Evolutionary conservation across 257 asterid genomes (phyloP).

Genomic region (Eucommia ulmoides): DNA sequence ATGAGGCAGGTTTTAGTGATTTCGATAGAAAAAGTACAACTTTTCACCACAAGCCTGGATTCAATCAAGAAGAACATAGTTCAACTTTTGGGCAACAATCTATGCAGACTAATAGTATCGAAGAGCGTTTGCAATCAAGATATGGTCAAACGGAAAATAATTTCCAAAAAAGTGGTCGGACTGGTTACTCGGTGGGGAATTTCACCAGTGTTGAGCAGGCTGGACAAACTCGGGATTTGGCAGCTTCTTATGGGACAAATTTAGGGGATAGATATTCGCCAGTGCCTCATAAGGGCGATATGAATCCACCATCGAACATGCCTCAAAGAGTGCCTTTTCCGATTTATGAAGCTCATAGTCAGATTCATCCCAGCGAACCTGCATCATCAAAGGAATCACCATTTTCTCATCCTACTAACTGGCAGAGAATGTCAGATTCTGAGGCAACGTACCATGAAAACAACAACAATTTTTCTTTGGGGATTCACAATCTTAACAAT

Average conservation of each 20-base stretch:
- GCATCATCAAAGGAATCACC: background rate
- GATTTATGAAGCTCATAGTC: background rate
- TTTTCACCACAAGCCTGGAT: constrained; percentile 6
- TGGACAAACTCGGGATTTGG: constrained; percentile 12
- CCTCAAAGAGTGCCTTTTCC: background rate
- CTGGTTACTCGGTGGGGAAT: constrained; percentile 16
- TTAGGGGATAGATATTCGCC: background rate
- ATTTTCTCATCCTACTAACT: background rate
- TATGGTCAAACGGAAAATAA: constrained; percentile 18
- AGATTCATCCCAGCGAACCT: too few relatives aligned
- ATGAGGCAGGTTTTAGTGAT: constrained; percentile 7
- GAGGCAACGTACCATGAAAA: constrained; percentile 18
- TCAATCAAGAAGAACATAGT: constrained; percentile 11
- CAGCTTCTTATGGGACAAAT: background rate
- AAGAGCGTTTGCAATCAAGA: background rate
- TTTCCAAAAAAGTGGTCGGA: constrained; percentile 12
- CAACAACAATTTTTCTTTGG: constrained; percentile 14
- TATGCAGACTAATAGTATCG: constrained; percentile 11
- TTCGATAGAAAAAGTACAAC: constrained; percentile 16
- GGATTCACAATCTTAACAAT: constrained; percentile 10
- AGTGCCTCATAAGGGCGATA: background rate
- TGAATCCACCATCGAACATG: background rate
- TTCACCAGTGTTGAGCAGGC: constrained; percentile 15
- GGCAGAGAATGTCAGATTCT: constrained; percentile 7
- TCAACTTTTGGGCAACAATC: constrained; percentile 9